These are phyloP conservation scores for Chlorella sp. DNA, from an alignment of 139 green algal species.

Conservation along the genomic window DNA sequence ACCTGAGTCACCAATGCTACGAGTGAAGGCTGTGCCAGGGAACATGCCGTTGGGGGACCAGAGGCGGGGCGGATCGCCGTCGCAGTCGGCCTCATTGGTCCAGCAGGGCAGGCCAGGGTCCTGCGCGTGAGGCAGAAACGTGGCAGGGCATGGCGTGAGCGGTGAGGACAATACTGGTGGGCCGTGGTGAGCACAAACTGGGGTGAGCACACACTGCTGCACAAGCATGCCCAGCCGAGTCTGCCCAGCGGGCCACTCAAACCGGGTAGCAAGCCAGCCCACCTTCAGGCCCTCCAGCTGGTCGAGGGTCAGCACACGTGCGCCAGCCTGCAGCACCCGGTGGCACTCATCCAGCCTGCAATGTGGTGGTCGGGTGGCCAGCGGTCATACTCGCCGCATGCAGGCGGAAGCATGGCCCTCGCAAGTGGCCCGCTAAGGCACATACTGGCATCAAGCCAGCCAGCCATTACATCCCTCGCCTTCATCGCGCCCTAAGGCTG, in stretches of 20 bases:
- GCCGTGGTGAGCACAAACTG: too few species aligned
- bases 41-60: conserved; percentile 88
- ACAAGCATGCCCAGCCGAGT: too few species aligned
- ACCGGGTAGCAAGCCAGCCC: conserved; percentile 9
- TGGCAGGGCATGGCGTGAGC: neutral
- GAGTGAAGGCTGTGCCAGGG: conserved; percentile 96
- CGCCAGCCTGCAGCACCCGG: conserved; percentile 83
- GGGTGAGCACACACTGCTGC: too few species aligned
- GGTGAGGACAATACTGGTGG: neutral
- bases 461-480: too few species aligned
- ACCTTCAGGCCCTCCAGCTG: conserved; percentile 87
- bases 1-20: conserved; percentile 90
- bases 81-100: conserved; percentile 83
- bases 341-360: conserved; percentile 88
- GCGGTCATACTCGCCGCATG: too few species aligned
- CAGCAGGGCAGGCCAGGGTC: conserved; percentile 73
- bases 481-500: too few species aligned
- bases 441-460: too few species aligned
- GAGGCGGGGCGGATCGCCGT: conserved; percentile 91
- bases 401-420: too few species aligned
- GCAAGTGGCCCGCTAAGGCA: too few species aligned
- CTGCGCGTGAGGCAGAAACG: too few species aligned
- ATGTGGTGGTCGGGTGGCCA: too few species aligned
- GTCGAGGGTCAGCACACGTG: conserved; percentile 92
- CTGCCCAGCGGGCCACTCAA: neutral